Evolutionary conservation across 225 moss, liverwort and hornwort genomes (phyloP).

Genomic region (Rhytidiadelphus loreus): DNA sequence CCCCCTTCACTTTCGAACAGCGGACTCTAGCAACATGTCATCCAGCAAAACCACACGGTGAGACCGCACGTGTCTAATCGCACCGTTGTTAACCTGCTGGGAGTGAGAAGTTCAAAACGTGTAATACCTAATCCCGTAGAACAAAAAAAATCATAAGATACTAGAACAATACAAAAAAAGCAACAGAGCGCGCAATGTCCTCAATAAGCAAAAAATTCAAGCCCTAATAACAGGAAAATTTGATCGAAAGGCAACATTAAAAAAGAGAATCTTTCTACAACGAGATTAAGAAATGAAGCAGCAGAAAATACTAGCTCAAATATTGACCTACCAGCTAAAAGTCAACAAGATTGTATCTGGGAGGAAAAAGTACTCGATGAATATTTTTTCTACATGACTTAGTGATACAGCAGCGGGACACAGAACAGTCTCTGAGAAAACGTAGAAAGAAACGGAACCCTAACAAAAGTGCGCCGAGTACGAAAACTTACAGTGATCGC

Average conservation of each 20-base stretch:
- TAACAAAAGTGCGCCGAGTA: neutral
- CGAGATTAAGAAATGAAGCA: neutral
- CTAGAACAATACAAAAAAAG: too few species aligned
- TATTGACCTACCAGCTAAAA: too few species aligned
- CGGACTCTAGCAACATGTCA: too few species aligned
- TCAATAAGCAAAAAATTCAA: neutral
- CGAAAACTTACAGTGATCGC: conserved; percentile 45
- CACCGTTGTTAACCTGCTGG: neutral
- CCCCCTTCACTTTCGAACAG: neutral
- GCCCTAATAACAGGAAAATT: neutral
- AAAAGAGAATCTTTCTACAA: neutral
- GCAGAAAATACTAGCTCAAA: neutral
- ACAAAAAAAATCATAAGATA: too few species aligned
- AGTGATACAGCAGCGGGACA: neutral
- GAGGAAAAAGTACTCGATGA: neutral
- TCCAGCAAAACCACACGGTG: too few species aligned
- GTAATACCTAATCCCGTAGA: neutral
- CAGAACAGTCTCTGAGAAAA: too few species aligned
- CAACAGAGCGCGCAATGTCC: too few species aligned
- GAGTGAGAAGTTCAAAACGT: too few species aligned
- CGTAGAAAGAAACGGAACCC: neutral
- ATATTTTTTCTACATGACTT: too few species aligned
- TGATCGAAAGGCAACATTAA: too few species aligned
- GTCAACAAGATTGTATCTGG: neutral
- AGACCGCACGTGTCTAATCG: neutral